These are phyloP conservation scores for Phytophthora meadii DNA, from an alignment of 352 stramenopile genomes.

Conservation along the genomic window DNA sequence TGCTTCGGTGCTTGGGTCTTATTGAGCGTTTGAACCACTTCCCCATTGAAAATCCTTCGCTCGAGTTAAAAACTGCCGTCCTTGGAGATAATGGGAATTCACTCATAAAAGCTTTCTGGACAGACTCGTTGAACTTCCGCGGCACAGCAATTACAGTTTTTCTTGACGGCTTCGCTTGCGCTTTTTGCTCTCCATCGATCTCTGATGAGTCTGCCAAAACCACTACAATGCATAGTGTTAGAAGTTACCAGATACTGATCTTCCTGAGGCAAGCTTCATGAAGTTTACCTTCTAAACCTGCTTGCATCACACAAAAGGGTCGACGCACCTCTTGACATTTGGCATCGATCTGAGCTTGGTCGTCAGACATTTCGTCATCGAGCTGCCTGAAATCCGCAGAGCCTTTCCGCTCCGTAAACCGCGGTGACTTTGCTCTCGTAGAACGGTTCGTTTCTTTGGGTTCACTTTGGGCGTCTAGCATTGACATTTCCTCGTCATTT, in stretches of 20 bases:
- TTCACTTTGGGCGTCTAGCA: not conserved
- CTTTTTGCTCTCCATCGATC: slow-evolving; percentile 7
- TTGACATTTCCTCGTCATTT: not conserved
- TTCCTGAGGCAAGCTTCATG: not conserved
- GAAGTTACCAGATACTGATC: not conserved
- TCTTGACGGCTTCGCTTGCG: slow-evolving; percentile 12
- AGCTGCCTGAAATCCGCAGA: not conserved
- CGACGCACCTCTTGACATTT: slow-evolving; percentile 15
- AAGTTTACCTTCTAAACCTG: slow-evolving; percentile 35
- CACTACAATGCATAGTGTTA: slow-evolving; percentile 1
- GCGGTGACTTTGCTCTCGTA: no score
- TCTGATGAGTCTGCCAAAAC: not conserved
- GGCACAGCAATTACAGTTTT: slow-evolving; percentile 33
- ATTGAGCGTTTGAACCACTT: slow-evolving; percentile 37
- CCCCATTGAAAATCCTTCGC: slow-evolving; percentile 47
- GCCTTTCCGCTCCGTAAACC: slow-evolving; percentile 1
- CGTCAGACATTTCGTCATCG: not conserved
- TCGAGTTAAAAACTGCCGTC: slow-evolving; percentile 43
- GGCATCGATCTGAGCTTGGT: not conserved
- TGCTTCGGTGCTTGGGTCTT: no score
- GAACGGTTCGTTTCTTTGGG: not conserved
- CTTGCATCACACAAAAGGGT: slow-evolving; percentile 43
- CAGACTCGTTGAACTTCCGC: slow-evolving; percentile 24
- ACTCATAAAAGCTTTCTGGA: not conserved
- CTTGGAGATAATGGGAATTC: slow-evolving; percentile 19